Evolutionary conservation across 2,329 filamentous ascomycete genomes (phyloP), one percentile per base, ranked within the genome.

Genomic region (Sporothrix schenckii): DNA sequence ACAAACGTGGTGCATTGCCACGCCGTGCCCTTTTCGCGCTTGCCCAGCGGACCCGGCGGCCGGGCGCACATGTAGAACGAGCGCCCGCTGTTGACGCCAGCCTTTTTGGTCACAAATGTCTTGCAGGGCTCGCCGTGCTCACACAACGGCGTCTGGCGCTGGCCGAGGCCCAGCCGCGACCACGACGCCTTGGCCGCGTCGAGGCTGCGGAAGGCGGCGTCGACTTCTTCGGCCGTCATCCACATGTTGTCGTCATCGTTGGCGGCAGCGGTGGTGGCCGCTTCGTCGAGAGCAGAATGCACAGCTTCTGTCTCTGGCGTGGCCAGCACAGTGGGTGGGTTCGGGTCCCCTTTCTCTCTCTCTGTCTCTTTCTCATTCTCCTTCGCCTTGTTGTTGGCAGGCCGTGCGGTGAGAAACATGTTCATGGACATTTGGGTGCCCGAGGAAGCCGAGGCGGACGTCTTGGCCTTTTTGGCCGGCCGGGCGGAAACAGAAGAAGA

Each of bases 1-100:
- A 90, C 93, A 75, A 97, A 97, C 0, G 93, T 97, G 2, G 86
- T 83, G 79, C 94, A 98, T 56, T 92, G 88, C 92, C 94, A 97
- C 77, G 95, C 86, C 0, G 93, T 93, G 2, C 89, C 91, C 72
- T 84, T 91, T 79, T 97, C 94, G 78, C 95, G 95, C 75, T 91
- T 87, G 0, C 93, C 95, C 30, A 90, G 92, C 1, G 93, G 93
- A 0, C 93, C 94, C 1, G 98, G 81, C 4, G 95, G 95, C 53
- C 90, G 86, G 16, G 84, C 78, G 72, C 88, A 90, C 70, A 88
- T 86, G 77, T 87, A 90, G 76, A 90, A 90, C 0, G 86, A 87
- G 49, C 88, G 82, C 5, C 87, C 94, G 80, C 78, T 90, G 76
- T 98, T 99, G 73, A 92, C 82, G 1, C 95, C 95, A 0, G 92